Percentiles rank a stretch among this genome's conserved stretches.
Conservation (phyloP, 1,139 yeast species). For the Suhomyces atakaporum region DNA sequence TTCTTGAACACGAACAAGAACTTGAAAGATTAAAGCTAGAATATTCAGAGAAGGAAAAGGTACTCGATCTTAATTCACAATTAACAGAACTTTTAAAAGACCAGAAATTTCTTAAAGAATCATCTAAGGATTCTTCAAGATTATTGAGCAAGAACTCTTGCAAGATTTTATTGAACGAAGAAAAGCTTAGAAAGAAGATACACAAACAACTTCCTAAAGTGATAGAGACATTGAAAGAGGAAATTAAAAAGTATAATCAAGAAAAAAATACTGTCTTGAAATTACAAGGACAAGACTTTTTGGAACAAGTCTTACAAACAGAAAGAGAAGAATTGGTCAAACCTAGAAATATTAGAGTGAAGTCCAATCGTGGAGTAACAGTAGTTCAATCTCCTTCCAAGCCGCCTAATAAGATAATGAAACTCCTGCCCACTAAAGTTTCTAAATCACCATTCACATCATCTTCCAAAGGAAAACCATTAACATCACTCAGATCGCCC, state of each 20-base stretch:
- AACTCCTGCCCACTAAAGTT: constrained; percentile 4
- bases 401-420: no score
- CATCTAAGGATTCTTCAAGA: constrained; percentile 80
- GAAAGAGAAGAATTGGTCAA: constrained; percentile 39
- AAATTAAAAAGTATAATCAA: constrained; percentile 50
- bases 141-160: constrained; percentile 77
- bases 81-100: constrained; percentile 61
- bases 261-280: constrained; percentile 20
- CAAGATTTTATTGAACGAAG: constrained; percentile 77
- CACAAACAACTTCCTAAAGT: constrained; percentile 67
- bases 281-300: constrained; percentile 50
- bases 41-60: constrained; percentile 52
- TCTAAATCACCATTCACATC: constrained; percentile 6
- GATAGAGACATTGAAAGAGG: constrained; percentile 51
- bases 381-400: no score
- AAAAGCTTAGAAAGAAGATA: constrained; percentile 67
- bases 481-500: neutral
- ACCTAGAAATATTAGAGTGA: constrained; percentile 4
- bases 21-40: constrained; percentile 52
- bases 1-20: constrained; percentile 64
- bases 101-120: constrained; percentile 61
- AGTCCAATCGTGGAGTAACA: constrained; percentile 3
- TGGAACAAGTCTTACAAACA: constrained; percentile 41
- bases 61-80: constrained; percentile 55
- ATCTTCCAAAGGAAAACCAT: neutral